Base-by-base conservation (phyloP, 345 rosid species). In the Populus simonii region DNA sequence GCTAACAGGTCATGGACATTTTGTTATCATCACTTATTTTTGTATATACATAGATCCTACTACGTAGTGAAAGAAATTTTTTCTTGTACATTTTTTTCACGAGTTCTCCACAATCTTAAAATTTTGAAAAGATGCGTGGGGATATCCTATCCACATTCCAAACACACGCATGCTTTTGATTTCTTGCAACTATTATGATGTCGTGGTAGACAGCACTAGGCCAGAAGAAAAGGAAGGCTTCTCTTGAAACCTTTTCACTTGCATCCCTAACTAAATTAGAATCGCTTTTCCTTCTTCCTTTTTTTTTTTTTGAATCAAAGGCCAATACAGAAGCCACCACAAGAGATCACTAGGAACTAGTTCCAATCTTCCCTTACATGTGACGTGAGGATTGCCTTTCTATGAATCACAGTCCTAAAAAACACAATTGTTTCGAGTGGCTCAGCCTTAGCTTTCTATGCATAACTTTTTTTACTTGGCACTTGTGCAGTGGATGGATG, bases 11-110 rank as follows among this genome's bases (percentile, higher is more conserved):
- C 23, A 51, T 68, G 51, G 4, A 17, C 72, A 20, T 36, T 76
- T 71, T 47, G 43, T 27, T 35, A 38, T 53, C 23, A 35, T 16
- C 62, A 9, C 67, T 15, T 35, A 59, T 20, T 18, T n/a, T 2
- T 83, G 76, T 81, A 74, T 45, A 79, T 71, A 70, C n/a, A 9
- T 76, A 38, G 66, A 65, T 76, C 63, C 13, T 57, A 10, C 29
- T n/a, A 11, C 29, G 47, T 25, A 62, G 38, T 17, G 70, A 36
- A 12, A 31, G 18, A 35, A 18, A 11, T 23, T 8, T 12, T 67
- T 8, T 49, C 20, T 7, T 8, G 53, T 41, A 23, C 27, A n/a
- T 68, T 23, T 61, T 71, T 18, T 13, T 41, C 4, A 23, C 20
- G 51, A 8, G 55, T 18, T 73, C 33, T 23, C 53, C 35, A 13